phyloP scores from a whole-genome alignment of 352 stramenopile genomes.

The Phytophthora syringae region DNA sequence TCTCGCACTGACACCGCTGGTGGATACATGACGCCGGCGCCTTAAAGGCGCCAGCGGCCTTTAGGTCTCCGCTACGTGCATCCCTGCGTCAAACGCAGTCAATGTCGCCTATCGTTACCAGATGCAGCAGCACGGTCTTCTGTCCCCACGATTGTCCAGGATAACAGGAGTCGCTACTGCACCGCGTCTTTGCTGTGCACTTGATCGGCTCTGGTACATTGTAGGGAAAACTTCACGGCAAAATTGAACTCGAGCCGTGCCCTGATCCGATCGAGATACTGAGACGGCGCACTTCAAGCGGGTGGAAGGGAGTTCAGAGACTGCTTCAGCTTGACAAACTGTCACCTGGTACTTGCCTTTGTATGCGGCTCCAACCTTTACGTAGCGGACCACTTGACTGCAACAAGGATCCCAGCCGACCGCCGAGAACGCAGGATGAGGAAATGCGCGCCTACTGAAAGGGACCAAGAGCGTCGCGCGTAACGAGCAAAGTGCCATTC shows the following conservation, averaged over 20 bases:
- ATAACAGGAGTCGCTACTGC: conserved; percentile 9
- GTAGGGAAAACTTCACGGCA: too few relatives aligned
- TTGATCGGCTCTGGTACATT: too few relatives aligned
- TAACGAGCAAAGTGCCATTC: conserved; percentile 15
- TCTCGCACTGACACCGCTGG: conserved; percentile 1
- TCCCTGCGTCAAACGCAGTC: not conserved
- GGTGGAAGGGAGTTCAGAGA: conserved; percentile 19
- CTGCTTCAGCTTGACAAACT: conserved; percentile 8
- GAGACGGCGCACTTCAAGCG: conserved; percentile 26
- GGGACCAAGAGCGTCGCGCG: not conserved
- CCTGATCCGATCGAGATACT: conserved; percentile 11
- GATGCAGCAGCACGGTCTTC: not conserved
- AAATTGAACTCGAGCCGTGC: too few relatives aligned
- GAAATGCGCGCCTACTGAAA: conserved; percentile 9
- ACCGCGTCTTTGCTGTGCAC: not conserved
- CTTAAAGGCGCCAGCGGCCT: not conserved
- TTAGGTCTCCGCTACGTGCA: too few relatives aligned
- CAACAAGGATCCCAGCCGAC: conserved; percentile 26
- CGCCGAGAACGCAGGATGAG: conserved; percentile 10
- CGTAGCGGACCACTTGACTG: conserved; percentile 7
- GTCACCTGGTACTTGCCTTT: conserved; percentile 12
- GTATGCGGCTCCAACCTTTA: conserved; percentile 20
- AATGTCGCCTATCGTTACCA: not conserved
- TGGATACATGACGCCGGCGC: conserved; percentile 3
- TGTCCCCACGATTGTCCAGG: conserved; percentile 13